Evolutionary conservation across 2,329 filamentous ascomycete genomes (phyloP).

Genomic region (Colletotrichum cordylinicola): DNA sequence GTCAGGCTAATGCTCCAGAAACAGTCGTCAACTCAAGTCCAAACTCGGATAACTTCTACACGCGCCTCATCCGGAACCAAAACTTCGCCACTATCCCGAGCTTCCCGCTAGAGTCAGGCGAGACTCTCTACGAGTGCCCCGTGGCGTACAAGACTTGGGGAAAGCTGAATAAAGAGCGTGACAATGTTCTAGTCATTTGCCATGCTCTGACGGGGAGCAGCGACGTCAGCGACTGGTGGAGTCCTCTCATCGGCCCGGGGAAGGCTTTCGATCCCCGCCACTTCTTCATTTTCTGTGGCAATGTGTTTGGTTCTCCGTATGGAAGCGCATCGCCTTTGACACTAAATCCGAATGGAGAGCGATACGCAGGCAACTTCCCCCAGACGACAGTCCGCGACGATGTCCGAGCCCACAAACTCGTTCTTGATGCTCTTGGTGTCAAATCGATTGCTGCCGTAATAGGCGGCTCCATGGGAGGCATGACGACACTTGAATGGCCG

Average conservation of each 20-base stretch:
- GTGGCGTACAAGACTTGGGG: constrained; percentile 72
- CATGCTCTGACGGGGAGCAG: constrained; percentile 86
- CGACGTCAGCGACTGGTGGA: constrained; percentile 90
- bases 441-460: constrained; percentile 58
- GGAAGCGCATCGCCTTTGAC: constrained; percentile 74
- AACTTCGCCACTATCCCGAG: constrained; percentile 83
- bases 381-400: constrained; percentile 73
- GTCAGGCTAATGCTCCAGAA: not conserved
- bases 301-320: constrained; percentile 84
- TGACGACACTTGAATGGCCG: constrained; percentile 62
- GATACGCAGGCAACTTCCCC: constrained; percentile 59
- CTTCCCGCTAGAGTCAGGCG: constrained; percentile 92
- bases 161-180: constrained; percentile 58
- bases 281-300: constrained; percentile 87
- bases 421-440: constrained; percentile 60
- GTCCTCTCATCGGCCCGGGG: constrained; percentile 77
- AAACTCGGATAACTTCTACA: constrained; percentile 86
- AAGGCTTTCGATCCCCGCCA: constrained; percentile 82
- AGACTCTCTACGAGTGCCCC: constrained; percentile 76
- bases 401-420: constrained; percentile 61
- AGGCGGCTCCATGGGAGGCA: constrained; percentile 64
- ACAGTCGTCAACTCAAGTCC: not conserved
- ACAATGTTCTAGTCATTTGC: constrained; percentile 78
- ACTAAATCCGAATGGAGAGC: constrained; percentile 12
- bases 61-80: constrained; percentile 84